Evolutionary conservation across 768 basidiomycete genomes (phyloP).

Genomic region (Coprinopsis marcescibilis): DNA sequence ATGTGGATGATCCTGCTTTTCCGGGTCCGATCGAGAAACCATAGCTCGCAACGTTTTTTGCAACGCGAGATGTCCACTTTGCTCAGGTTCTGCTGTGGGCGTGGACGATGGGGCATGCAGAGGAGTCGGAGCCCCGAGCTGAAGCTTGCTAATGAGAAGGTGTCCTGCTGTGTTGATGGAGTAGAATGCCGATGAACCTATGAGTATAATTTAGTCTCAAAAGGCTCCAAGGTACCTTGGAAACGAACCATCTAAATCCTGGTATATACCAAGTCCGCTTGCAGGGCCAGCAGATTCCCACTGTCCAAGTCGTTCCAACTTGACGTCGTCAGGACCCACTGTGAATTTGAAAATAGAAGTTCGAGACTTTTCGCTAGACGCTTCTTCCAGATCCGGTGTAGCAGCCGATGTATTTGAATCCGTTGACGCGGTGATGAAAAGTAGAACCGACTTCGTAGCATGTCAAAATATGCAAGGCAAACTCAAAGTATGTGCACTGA

Average conservation of each 20-base stretch:
- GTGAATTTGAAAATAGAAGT: constrained; percentile 35
- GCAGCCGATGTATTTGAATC: constrained; percentile 28
- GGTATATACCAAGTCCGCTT: constrained; percentile 38
- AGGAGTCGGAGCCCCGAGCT: constrained; percentile 17
- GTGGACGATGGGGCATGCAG: constrained; percentile 16
- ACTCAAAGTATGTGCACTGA: constrained; percentile 14
- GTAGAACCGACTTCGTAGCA: constrained; percentile 33
- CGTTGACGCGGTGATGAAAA: constrained; percentile 43
- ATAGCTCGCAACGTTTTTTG: constrained; percentile 61
- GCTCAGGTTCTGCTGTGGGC: constrained; percentile 23
- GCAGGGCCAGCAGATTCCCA: constrained; percentile 50
- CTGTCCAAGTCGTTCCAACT: constrained; percentile 44
- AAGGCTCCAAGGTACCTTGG: neutral
- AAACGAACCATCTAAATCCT: constrained; percentile 42
- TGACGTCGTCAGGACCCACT: constrained; percentile 25
- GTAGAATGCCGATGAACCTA: constrained; percentile 28
- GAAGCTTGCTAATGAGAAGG: constrained; percentile 38
- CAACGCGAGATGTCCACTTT: constrained; percentile 34
- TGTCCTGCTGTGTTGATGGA: constrained; percentile 37
- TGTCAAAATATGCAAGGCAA: constrained; percentile 19
- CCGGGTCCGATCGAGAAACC: constrained; percentile 42
- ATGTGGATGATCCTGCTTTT: constrained; percentile 26
- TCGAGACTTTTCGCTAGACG: constrained; percentile 32
- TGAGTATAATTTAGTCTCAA: neutral
- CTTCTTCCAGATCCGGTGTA: constrained; percentile 26